Evolutionary conservation across 1,284 basidiomycete species (phyloP).

Genomic region (Cerrena zonata): DNA sequence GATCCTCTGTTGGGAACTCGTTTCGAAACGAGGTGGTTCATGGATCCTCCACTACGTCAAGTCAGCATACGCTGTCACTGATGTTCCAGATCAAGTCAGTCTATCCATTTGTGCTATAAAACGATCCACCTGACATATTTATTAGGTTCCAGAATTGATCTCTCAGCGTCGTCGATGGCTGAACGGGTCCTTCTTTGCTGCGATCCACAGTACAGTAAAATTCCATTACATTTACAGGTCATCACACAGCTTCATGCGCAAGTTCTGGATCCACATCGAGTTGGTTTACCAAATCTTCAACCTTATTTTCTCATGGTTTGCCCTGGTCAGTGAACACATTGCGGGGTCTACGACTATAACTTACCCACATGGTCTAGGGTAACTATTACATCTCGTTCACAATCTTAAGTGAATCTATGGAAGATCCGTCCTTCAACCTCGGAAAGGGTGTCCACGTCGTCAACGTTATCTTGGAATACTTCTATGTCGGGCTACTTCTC

Average conservation of each 20-base stretch:
- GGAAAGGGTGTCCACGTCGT: conserved; percentile 57
- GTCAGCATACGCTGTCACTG: conserved; percentile 86
- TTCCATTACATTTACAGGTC: conserved; percentile 91
- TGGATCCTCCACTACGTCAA: conserved; percentile 95
- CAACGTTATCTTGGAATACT: conserved; percentile 79
- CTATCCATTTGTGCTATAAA: background rate
- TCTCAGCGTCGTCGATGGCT: conserved; percentile 92
- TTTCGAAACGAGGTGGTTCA: conserved; percentile 77
- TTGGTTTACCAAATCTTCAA: conserved; percentile 88
- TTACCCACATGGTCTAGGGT: conserved; percentile 39
- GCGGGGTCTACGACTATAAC: background rate
- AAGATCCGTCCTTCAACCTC: conserved; percentile 53
- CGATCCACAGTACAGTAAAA: conserved; percentile 83
- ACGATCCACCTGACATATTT: background rate
- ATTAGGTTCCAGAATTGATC: conserved; percentile 78
- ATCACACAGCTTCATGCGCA: conserved; percentile 76
- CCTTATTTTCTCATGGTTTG: conserved; percentile 89
- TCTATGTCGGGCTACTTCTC: conserved; percentile 82
- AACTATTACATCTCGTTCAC: conserved; percentile 88
- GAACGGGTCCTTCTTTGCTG: conserved; percentile 96
- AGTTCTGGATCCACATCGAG: conserved; percentile 93
- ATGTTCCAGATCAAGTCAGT: conserved; percentile 73
- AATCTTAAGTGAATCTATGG: conserved; percentile 70
- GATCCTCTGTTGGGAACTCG: conserved; percentile 92
- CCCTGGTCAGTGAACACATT: conserved; percentile 44